phyloP scores from a whole-genome alignment of 495 filamentous ascomycete species.

The Xylaria venustula region DNA sequence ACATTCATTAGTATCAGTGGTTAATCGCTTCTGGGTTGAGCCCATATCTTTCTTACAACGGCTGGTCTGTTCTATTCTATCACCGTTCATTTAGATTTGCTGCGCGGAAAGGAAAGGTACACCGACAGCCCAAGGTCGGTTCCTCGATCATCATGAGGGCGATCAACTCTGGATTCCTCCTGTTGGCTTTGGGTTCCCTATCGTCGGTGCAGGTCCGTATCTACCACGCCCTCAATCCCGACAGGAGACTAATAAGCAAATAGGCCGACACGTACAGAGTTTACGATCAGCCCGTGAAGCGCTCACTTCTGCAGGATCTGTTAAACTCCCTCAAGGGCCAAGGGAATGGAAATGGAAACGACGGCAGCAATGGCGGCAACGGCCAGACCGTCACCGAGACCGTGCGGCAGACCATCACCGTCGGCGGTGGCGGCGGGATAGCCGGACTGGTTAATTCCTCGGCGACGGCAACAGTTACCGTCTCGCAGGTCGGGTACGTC shows the following conservation, averaged over 20 bases:
- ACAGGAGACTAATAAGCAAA: constrained; percentile 12
- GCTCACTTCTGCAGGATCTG: constrained; percentile 23
- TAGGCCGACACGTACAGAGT: constrained; percentile 37
- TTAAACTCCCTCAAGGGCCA: constrained; percentile 20
- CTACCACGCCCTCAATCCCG: neutral
- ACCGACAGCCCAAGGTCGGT: too few species aligned
- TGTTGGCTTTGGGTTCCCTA: constrained; percentile 34
- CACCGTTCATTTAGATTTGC: constrained; percentile 8
- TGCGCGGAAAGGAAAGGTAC: constrained; percentile 12
- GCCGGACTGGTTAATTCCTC: constrained; percentile 21
- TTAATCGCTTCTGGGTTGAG: too few species aligned
- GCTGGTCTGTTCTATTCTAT: constrained; percentile 38
- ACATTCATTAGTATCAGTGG: too few species aligned
- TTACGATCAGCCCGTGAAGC: constrained; percentile 27
- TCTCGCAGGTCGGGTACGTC: constrained; percentile 3
- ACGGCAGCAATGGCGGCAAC: too few species aligned
- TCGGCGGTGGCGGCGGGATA: constrained; percentile 13
- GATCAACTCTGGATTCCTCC: constrained; percentile 25
- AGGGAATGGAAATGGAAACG: constrained; percentile 9
- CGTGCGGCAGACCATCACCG: constrained; percentile 28
- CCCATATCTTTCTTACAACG: constrained; percentile 29
- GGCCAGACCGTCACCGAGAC: constrained; percentile 41
- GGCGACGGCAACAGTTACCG: constrained; percentile 22
- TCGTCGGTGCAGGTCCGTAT: constrained; percentile 42
- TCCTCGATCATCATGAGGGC: constrained; percentile 38